Conservation (phyloP, 345 rosid genomes). For the Brassica cretica region DNA sequence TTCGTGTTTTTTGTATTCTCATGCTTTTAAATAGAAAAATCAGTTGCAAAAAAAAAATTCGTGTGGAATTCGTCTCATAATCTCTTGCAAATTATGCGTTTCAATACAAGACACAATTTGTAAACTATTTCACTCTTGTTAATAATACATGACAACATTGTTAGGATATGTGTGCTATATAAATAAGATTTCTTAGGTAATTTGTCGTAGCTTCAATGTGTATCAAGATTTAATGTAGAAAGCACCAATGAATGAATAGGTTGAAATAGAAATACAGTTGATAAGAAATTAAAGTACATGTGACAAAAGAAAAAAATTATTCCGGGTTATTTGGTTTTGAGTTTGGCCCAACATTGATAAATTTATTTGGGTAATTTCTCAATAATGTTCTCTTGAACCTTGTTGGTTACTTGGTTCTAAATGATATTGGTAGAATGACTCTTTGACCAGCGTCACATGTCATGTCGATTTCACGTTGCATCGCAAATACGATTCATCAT, state of each 20-base stretch:
- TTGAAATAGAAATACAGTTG: neutral
- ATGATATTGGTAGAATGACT: neutral
- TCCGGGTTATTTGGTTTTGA: neutral
- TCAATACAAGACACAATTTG: neutral
- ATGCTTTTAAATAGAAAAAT: no score
- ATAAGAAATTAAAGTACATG: neutral
- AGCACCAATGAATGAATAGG: neutral
- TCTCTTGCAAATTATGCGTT: neutral
- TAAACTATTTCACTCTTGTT: neutral
- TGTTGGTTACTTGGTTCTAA: neutral
- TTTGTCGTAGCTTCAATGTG: neutral
- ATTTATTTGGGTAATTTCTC: neutral
- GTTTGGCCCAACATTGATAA: neutral
- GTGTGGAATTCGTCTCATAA: neutral
- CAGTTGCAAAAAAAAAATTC: neutral
- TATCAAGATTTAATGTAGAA: neutral
- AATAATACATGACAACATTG: neutral
- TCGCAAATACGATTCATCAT: neutral
- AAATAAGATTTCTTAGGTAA: neutral
- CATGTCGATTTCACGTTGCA: conserved; percentile 12
- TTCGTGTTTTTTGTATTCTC: neutral
- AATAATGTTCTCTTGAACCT: neutral
- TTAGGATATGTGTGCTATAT: conserved; percentile 3
- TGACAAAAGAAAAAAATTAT: neutral
- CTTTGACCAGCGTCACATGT: conserved; percentile 9